phyloP scores from a whole-genome alignment of 2,329 filamentous ascomycete genomes.

The Talaromyces albobiverticillius region DNA sequence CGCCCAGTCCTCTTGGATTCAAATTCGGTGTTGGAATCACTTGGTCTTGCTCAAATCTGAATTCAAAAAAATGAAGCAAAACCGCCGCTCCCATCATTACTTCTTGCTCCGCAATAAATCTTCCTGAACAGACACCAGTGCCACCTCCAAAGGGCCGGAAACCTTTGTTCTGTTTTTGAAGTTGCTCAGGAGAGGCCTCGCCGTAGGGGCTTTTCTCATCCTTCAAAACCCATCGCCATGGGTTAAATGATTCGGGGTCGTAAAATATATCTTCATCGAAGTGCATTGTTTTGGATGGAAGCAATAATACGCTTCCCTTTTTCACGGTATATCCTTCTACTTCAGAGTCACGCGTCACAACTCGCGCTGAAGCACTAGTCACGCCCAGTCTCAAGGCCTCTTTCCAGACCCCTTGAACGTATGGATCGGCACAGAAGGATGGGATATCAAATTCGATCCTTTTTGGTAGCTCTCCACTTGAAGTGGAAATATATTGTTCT shows the following conservation, averaged over 20 bases:
- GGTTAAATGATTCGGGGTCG: slow-evolving; percentile 9
- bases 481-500: slow-evolving; percentile 1
- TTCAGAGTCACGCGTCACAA: slow-evolving; percentile 10
- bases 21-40: slow-evolving; percentile 6
- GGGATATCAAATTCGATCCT: slow-evolving; percentile 6
- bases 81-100: slow-evolving; percentile 11
- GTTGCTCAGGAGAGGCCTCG: background rate
- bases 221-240: slow-evolving; percentile 8
- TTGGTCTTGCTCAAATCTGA: background rate
- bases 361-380: slow-evolving; percentile 11
- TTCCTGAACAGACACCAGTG: slow-evolving; percentile 13
- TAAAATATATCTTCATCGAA: slow-evolving; percentile 7
- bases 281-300: slow-evolving; percentile 10
- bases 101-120: slow-evolving; percentile 15
- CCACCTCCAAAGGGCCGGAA: slow-evolving; percentile 13
- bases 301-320: slow-evolving; percentile 12
- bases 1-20: slow-evolving; percentile 8
- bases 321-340: slow-evolving; percentile 11
- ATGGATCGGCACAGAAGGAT: slow-evolving; percentile 2
- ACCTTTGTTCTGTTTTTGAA: slow-evolving; percentile 7
- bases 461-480: background rate
- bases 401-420: slow-evolving; percentile 16
- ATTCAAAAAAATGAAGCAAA: slow-evolving; percentile 8
- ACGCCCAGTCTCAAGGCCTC: slow-evolving; percentile 12
- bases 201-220: slow-evolving; percentile 1